Percentiles rank a stretch among this genome's conserved stretches.
Evolutionary conservation across 108 stramenopile genomes (phyloP).

Genomic region (Thalassiosira profunda): DNA sequence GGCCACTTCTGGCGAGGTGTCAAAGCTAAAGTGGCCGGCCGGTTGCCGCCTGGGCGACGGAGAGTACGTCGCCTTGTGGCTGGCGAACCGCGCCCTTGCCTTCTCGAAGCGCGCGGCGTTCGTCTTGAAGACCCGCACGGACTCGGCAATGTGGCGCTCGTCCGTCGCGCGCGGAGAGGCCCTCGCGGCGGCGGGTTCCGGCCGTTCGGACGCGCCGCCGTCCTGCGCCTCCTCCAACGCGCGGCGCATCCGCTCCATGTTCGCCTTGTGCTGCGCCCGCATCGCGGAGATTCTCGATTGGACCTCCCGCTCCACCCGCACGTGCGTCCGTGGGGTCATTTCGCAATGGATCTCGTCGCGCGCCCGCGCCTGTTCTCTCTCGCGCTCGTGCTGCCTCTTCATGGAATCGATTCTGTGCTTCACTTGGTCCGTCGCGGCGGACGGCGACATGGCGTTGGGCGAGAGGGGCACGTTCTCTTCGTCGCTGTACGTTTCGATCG

Average conservation of each 20-base stretch:
- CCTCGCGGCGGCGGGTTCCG: background rate
- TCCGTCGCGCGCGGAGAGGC: background rate
- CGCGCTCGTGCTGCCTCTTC: constrained; percentile 15
- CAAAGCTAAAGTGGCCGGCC: background rate
- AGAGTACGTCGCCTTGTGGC: too few species aligned
- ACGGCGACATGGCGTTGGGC: too few species aligned
- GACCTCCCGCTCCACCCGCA: background rate
- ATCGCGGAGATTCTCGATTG: constrained; percentile 30
- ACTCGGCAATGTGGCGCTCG: constrained; percentile 20
- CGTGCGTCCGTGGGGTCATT: background rate
- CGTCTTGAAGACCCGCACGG: constrained; percentile 19
- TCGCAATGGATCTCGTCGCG: background rate
- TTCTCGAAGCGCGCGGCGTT: constrained; percentile 16
- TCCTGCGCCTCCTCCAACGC: background rate
- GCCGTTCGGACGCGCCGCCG: background rate
- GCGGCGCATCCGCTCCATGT: constrained; percentile 16
- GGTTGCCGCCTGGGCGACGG: too few species aligned
- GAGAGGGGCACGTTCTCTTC: too few species aligned
- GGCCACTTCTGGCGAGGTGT: too few species aligned
- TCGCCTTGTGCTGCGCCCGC: constrained; percentile 21
- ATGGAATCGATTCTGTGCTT: constrained; percentile 1
- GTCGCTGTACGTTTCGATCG: too few species aligned
- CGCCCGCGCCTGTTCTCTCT: background rate
- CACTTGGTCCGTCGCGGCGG: background rate
- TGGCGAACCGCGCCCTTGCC: background rate